Conservation (phyloP, 805 yeast genomes). For the Cyberlindnera euphorbiae region DNA sequence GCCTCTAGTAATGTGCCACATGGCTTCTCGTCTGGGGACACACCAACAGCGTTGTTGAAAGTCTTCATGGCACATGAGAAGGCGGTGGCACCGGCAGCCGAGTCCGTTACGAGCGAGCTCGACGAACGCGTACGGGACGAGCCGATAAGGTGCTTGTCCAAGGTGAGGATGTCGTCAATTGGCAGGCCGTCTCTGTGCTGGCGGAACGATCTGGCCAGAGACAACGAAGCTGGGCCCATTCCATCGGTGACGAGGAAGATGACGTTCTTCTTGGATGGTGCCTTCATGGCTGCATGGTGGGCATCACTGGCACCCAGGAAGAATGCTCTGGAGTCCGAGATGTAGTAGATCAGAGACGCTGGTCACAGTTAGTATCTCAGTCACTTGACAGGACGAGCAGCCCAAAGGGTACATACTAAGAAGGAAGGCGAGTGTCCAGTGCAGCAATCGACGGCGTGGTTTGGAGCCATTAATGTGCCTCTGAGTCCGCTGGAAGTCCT, state of each 20-base stretch:
- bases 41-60: constrained; percentile 92
- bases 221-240: constrained; percentile 88
- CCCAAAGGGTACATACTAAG: too few species aligned
- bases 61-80: constrained; percentile 80
- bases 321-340: too few species aligned
- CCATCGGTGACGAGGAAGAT: constrained; percentile 92
- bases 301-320: too few species aligned
- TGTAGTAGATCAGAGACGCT: too few species aligned
- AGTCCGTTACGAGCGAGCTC: constrained; percentile 77
- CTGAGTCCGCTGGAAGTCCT: too few species aligned
- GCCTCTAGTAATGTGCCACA: constrained; percentile 90
- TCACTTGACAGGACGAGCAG: too few species aligned
- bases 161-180: constrained; percentile 47
- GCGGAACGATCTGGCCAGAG: constrained; percentile 70
- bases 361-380: too few species aligned
- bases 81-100: constrained; percentile 97
- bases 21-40: constrained; percentile 59
- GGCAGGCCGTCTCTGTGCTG: constrained; percentile 55
- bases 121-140: constrained; percentile 80
- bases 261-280: constrained; percentile 60
- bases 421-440: too few species aligned
- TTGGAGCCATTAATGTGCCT: too few species aligned
- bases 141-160: constrained; percentile 75
- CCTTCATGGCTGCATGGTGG: neutral
- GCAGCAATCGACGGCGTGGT: too few species aligned